These are phyloP conservation scores for Suillus subalutaceus DNA, from an alignment of 768 basidiomycete genomes.

Conservation along the genomic window DNA sequence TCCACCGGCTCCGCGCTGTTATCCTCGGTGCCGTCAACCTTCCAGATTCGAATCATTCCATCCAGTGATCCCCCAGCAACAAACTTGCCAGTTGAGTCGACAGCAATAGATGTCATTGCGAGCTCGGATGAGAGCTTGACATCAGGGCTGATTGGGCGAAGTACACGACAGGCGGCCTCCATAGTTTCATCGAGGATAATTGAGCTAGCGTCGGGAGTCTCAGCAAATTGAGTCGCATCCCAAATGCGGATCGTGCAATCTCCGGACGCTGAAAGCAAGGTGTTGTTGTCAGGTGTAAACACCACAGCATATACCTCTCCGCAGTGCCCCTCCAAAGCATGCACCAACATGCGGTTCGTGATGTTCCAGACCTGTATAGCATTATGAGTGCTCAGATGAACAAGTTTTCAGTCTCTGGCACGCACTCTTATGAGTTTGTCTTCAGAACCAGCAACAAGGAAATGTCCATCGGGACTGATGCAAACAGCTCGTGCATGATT, in stretches of 20 bases:
- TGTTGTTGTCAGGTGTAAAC: conserved; percentile 83
- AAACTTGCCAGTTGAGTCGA: conserved; percentile 70
- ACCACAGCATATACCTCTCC: conserved; percentile 95
- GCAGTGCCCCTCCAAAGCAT: conserved; percentile 85
- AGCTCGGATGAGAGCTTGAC: conserved; percentile 22
- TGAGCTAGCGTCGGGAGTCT: conserved; percentile 26
- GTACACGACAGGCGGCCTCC: conserved; percentile 44
- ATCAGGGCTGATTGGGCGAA: conserved; percentile 20
- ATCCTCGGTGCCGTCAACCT: conserved; percentile 56
- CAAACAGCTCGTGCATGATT: conserved; percentile 62
- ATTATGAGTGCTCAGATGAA: conserved; percentile 15
- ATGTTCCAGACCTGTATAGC: conserved; percentile 86
- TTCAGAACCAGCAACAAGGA: conserved; percentile 81
- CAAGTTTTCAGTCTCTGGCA: not conserved
- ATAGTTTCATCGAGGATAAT: conserved; percentile 51
- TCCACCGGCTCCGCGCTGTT: conserved; percentile 67
- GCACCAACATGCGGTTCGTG: conserved; percentile 66
- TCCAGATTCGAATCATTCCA: conserved; percentile 81
- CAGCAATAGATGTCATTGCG: conserved; percentile 73
- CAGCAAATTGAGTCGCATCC: conserved; percentile 45
- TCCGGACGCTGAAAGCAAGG: conserved; percentile 89
- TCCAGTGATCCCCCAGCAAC: conserved; percentile 76
- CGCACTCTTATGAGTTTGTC: conserved; percentile 89
- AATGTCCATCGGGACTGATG: conserved; percentile 74
- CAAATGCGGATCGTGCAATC: conserved; percentile 73